Percentiles rank a stretch among this genome's conserved stretches.
Evolutionary conservation across 1,139 yeast species (phyloP).

Genomic region (Waltiozyma sp.): DNA sequence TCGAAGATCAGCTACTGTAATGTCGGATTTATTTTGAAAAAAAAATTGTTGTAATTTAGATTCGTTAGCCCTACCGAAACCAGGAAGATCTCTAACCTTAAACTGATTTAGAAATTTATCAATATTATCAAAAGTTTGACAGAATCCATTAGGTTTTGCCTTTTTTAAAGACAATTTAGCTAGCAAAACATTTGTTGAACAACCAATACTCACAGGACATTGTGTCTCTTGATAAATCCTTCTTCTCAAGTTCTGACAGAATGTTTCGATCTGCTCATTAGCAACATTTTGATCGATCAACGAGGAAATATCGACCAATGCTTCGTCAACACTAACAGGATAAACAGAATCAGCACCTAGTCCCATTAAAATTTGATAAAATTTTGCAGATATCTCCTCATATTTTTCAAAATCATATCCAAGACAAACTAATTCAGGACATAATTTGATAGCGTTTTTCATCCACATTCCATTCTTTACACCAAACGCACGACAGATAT

Average conservation of each 20-base stretch:
- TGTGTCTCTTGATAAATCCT: constrained; percentile 36
- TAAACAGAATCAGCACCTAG: constrained; percentile 46
- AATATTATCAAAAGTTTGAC: constrained; percentile 23
- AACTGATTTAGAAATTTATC: constrained; percentile 31
- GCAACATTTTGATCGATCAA: constrained; percentile 13
- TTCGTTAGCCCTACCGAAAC: constrained; percentile 57
- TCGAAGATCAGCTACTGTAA: not conserved
- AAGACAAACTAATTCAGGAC: constrained; percentile 53
- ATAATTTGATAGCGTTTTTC: constrained; percentile 43
- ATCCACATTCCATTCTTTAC: constrained; percentile 89
- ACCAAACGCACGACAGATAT: constrained; percentile 66
- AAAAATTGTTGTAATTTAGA: constrained; percentile 28
- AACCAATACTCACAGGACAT: constrained; percentile 73
- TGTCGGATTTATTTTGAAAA: not conserved
- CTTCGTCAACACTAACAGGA: constrained; percentile 92
- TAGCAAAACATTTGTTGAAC: constrained; percentile 55
- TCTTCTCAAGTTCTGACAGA: constrained; percentile 27
- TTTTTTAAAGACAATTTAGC: constrained; percentile 66
- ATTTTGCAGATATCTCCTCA: constrained; percentile 46
- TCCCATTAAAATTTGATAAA: constrained; percentile 33
- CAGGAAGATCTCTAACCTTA: constrained; percentile 61
- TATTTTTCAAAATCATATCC: constrained; percentile 71
- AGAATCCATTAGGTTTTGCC: constrained; percentile 76
- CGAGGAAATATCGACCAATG: constrained; percentile 55
- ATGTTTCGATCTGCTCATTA: constrained; percentile 8